A percentile compares a stretch with the other conserved stretches of the same genome.
These are phyloP conservation scores for Stachybotrys chartarum DNA, from an alignment of 2,329 filamentous ascomycete genomes.

Conservation along the genomic window DNA sequence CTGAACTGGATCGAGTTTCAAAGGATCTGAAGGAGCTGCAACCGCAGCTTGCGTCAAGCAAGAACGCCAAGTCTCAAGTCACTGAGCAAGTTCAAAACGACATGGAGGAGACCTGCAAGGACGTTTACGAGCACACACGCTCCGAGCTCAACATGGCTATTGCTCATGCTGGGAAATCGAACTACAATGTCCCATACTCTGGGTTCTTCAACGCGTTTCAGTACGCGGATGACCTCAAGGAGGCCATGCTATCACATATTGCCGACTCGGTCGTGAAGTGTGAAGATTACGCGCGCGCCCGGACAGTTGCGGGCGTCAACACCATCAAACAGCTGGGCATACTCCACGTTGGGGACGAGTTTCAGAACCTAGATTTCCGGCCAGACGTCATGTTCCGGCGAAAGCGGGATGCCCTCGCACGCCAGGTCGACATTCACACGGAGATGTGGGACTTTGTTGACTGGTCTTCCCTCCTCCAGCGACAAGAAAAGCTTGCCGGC, in stretches of 20 bases:
- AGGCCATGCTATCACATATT: constrained; percentile 86
- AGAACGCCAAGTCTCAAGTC: constrained; percentile 71
- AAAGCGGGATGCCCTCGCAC: constrained; percentile 71
- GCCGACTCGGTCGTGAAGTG: constrained; percentile 69
- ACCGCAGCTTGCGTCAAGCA: constrained; percentile 76
- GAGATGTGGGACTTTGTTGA: constrained; percentile 95
- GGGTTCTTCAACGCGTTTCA: constrained; percentile 80
- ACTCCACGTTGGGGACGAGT: constrained; percentile 80
- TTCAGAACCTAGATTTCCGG: constrained; percentile 78
- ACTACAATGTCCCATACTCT: constrained; percentile 79
- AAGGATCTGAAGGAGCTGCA: constrained; percentile 76
- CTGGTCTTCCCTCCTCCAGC: constrained; percentile 70
- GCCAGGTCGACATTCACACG: constrained; percentile 80
- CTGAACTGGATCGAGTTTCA: constrained; percentile 76
- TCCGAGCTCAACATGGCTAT: constrained; percentile 71
- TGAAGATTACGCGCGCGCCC: constrained; percentile 76
- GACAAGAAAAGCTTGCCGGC: constrained; percentile 89
- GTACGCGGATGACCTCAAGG: constrained; percentile 88
- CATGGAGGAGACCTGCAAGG: constrained; percentile 78
- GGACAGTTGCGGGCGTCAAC: constrained; percentile 74
- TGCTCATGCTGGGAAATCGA: constrained; percentile 63
- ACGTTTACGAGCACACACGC: constrained; percentile 80
- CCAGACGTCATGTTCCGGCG: constrained; percentile 92
- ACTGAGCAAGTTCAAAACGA: constrained; percentile 73
- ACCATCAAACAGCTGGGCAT: constrained; percentile 84